Evolutionary conservation across 495 filamentous ascomycete genomes (phyloP).

Genomic region (Zalerion maritima): DNA sequence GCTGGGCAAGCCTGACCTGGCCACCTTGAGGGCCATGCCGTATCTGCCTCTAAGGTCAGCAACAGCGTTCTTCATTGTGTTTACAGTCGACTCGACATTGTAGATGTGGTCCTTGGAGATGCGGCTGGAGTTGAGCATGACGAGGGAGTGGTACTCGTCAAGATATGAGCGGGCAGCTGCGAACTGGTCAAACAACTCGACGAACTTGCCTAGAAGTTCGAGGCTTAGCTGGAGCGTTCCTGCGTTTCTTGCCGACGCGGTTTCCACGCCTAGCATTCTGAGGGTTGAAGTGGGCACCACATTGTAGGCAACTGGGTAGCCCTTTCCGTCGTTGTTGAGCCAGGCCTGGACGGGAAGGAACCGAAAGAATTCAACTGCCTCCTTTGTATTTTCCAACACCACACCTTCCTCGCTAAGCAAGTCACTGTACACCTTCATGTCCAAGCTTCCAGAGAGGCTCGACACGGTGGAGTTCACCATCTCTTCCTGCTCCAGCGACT

Average conservation of each 20-base stretch:
- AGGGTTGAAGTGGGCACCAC: conserved; percentile 13
- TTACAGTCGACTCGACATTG: conserved; percentile 2
- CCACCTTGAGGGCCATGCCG: conserved; percentile 1
- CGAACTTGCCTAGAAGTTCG: conserved; percentile 7
- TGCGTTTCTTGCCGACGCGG: not conserved
- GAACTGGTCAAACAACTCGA: conserved; percentile 11
- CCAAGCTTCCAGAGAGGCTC: conserved; percentile 1
- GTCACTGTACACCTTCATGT: conserved; percentile 11
- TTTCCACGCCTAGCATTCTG: conserved; percentile 1
- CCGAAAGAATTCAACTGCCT: conserved; percentile 9
- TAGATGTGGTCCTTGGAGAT: conserved; percentile 6
- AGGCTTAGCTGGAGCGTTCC: not conserved
- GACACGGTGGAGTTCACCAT: not conserved
- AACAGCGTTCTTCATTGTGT: conserved; percentile 1
- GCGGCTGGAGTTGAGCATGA: conserved; percentile 3
- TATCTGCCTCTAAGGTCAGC: conserved; percentile 1
- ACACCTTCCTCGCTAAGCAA: conserved; percentile 8
- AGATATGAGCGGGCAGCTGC: conserved; percentile 3
- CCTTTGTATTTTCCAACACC: conserved; percentile 7
- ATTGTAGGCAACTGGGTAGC: conserved; percentile 13
- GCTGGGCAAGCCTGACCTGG: conserved; percentile 1
- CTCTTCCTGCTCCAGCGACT: conserved; percentile 4
- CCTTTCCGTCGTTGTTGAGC: conserved; percentile 10
- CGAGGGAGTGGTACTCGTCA: conserved; percentile 17
- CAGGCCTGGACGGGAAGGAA: conserved; percentile 10